Conservation (phyloP, 2,329 filamentous ascomycete genomes). For the Phoma herbarum region DNA sequence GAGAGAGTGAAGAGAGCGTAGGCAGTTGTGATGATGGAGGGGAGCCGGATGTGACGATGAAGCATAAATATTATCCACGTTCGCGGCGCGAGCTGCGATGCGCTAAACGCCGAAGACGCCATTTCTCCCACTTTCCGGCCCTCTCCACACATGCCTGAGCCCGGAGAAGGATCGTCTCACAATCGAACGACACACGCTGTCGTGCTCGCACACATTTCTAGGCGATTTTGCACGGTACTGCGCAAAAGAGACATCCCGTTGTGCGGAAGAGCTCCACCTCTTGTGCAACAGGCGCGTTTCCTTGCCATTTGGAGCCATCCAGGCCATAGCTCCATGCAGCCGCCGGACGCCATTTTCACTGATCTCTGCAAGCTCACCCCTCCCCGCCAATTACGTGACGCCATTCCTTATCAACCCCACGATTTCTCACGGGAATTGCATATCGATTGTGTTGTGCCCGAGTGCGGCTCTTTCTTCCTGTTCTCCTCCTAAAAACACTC, state of each 20-base stretch:
- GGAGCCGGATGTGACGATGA: conserved; percentile 26
- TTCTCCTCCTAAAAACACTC: conserved; percentile 15
- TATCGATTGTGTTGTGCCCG: conserved; percentile 34
- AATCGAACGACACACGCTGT: conserved; percentile 31
- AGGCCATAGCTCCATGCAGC: conserved; percentile 35
- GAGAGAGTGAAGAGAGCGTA: conserved; percentile 20
- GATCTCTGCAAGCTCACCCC: conserved; percentile 26
- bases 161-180: conserved; percentile 31
- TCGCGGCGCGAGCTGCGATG: conserved; percentile 22
- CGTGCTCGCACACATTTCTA: conserved; percentile 24
- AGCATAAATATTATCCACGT: conserved; percentile 37
- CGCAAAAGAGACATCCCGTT: conserved; percentile 20
- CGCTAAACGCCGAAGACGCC: conserved; percentile 32
- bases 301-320: conserved; percentile 20
- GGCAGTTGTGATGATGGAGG: conserved; percentile 26
- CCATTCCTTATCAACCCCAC: conserved; percentile 41
- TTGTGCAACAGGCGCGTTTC: conserved; percentile 21
- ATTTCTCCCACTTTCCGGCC: conserved; percentile 22
- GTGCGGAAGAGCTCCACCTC: conserved; percentile 29
- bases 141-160: conserved; percentile 19
- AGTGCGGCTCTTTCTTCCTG: conserved; percentile 23
- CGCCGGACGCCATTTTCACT: conserved; percentile 25
- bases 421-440: conserved; percentile 39
- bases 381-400: conserved; percentile 35
- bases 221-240: conserved; percentile 21